Evolutionary conservation across 2,329 filamentous ascomycete genomes (phyloP).

Genomic region (Penicillium sclerotigenum): DNA sequence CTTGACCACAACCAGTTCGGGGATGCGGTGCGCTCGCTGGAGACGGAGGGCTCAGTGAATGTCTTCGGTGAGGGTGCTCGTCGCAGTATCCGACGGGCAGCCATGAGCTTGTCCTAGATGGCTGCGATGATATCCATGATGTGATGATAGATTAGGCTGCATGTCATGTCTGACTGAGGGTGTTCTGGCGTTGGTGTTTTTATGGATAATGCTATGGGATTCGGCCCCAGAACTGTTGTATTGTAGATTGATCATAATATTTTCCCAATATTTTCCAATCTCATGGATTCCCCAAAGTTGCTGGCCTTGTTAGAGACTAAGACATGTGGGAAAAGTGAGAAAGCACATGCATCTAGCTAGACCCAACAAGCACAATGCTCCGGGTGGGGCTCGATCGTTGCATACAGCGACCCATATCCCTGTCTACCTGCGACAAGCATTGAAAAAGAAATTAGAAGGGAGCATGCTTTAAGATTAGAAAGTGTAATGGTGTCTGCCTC

Average conservation of each 20-base stretch:
- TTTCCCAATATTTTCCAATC: neutral
- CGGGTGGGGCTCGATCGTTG: neutral
- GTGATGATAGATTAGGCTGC: conserved; percentile 28
- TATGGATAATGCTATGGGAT: conserved; percentile 7
- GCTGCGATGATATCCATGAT: conserved; percentile 26
- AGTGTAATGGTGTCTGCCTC: neutral
- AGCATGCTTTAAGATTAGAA: neutral
- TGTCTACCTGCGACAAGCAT: neutral
- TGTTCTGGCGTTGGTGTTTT: conserved; percentile 9
- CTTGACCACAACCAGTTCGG: conserved; percentile 78
- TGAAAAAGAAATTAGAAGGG: neutral
- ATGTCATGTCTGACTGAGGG: conserved; percentile 16
- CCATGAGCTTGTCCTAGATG: conserved; percentile 16
- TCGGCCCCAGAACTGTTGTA: neutral
- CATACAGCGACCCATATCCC: neutral
- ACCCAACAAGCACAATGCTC: neutral
- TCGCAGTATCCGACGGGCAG: conserved; percentile 67
- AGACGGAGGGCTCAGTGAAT: conserved; percentile 79
- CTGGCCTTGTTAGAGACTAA: neutral
- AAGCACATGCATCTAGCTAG: neutral
- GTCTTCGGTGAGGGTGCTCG: conserved; percentile 80
- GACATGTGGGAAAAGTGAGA: neutral
- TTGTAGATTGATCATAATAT: neutral
- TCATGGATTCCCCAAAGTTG: no score
- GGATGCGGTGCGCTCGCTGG: conserved; percentile 73